Evolutionary conservation across 148 eudicot genomes (phyloP).

Genomic region (Rhododendron kiyosumense): DNA sequence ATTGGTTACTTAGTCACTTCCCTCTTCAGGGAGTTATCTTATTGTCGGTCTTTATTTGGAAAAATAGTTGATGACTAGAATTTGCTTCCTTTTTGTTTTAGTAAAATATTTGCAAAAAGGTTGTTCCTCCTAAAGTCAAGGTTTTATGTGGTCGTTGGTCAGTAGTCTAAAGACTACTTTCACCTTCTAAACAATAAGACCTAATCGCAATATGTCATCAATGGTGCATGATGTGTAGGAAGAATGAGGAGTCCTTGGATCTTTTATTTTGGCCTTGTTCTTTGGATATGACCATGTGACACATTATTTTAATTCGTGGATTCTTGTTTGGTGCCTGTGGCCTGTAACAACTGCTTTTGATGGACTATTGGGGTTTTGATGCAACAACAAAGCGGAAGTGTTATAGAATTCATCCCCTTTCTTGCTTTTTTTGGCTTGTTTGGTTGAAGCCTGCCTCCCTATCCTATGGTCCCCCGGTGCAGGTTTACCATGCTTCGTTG

Average conservation of each 20-base stretch:
- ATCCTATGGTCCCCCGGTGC: neutral
- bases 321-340: neutral
- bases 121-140: neutral
- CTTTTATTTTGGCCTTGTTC: neutral
- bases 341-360: neutral
- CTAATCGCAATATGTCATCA: neutral
- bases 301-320: neutral
- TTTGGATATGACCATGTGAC: neutral
- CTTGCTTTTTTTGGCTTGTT: neutral
- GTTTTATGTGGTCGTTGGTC: neutral
- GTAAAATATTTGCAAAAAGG: neutral
- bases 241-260: neutral
- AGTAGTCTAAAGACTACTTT: no score
- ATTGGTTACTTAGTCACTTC: neutral
- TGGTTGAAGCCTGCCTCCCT: neutral
- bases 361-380: neutral
- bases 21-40: neutral
- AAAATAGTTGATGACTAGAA: neutral
- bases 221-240: neutral
- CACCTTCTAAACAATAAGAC: neutral
- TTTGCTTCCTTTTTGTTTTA: neutral
- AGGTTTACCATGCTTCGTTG: neutral
- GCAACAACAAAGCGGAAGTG: neutral
- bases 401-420: neutral
- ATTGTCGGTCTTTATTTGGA: neutral